Evolutionary conservation across 208 protist species (phyloP), one percentile per base, ranked within the genome.

Genomic region (Leishmania amazonensis): DNA sequence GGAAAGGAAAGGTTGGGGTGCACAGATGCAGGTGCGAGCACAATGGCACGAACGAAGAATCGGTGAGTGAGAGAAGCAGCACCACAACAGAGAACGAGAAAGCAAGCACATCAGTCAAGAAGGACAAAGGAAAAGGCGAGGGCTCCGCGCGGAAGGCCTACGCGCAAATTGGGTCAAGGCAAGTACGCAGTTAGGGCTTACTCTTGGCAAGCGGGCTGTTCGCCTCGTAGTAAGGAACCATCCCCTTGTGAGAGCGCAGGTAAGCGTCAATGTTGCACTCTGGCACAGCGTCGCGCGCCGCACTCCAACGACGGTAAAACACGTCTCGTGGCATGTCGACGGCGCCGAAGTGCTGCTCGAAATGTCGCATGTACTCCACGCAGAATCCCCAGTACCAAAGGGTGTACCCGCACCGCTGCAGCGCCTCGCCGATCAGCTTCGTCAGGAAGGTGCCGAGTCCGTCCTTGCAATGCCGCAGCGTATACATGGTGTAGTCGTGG

Each of bases 401-500:
- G 47, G 91, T 78, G 78, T 95, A 97, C 0, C 93, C 89, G 80
- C 91, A 97, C 49, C 57, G 45, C 75, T 97, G 87, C 75, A 97
- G 84, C 47, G 93, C 90, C 73, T 93, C 90, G 1, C 87, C 91
- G 2, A 97, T 15, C n/a, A 94, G 68, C 81, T 95, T 95, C 19
- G 91, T 93, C 47, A 92, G 58, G 31, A 90, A 81, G 2, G 86
- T 90, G 47, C 91, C 93, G n/a, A 90, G 88, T 28, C 88, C 72
- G 19, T 86, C 83, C 11, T 68, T 40, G 42, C 49, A 54, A 31
- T 76, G 86, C 11, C 70, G 49, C 51, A 85, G 24, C 11, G 93
- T 95, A 85, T 88, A 97, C 91, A 97, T 97, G 47, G 91, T 95
- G 81, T 89, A 93, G 86, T 95, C 93, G 77, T 95, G 90, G 77